Conservation (phyloP, 306 rosid genomes). For the Gleditsia sinensis region DNA sequence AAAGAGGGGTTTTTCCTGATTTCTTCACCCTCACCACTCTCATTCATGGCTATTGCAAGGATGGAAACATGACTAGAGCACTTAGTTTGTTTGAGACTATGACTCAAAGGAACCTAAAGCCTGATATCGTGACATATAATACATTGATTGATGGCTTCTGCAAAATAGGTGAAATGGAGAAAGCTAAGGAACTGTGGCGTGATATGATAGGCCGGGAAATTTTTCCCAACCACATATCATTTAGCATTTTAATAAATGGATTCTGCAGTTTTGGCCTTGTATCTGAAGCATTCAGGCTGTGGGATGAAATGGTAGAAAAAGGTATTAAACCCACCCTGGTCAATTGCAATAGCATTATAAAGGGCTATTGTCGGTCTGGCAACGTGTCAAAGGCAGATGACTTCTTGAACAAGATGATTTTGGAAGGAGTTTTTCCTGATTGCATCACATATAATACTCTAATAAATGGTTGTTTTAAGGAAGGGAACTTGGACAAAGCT, state of each 20-base stretch:
- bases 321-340: slow-evolving; percentile 68
- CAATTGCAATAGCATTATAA: slow-evolving; percentile 75
- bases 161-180: slow-evolving; percentile 79
- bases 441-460: slow-evolving; percentile 81
- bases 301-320: slow-evolving; percentile 86
- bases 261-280: slow-evolving; percentile 69
- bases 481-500: slow-evolving; percentile 71
- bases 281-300: slow-evolving; percentile 65
- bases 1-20: slow-evolving; percentile 88
- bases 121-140: slow-evolving; percentile 82
- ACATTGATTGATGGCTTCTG: slow-evolving; percentile 87
- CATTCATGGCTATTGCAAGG: slow-evolving; percentile 80
- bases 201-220: slow-evolving; percentile 66
- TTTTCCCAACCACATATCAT: slow-evolving; percentile 66
- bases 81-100: slow-evolving; percentile 61
- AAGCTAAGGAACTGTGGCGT: slow-evolving; percentile 72
- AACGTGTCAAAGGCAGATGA: slow-evolving; percentile 57
- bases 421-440: slow-evolving; percentile 71
- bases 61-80: slow-evolving; percentile 72
- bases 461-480: slow-evolving; percentile 71
- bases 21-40: slow-evolving; percentile 84
- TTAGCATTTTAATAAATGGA: slow-evolving; percentile 76
- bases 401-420: slow-evolving; percentile 66
- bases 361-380: slow-evolving; percentile 77
- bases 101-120: slow-evolving; percentile 65